Evolutionary conservation across 352 stramenopile species (phyloP).

Genomic region (Phytophthora foliorum): DNA sequence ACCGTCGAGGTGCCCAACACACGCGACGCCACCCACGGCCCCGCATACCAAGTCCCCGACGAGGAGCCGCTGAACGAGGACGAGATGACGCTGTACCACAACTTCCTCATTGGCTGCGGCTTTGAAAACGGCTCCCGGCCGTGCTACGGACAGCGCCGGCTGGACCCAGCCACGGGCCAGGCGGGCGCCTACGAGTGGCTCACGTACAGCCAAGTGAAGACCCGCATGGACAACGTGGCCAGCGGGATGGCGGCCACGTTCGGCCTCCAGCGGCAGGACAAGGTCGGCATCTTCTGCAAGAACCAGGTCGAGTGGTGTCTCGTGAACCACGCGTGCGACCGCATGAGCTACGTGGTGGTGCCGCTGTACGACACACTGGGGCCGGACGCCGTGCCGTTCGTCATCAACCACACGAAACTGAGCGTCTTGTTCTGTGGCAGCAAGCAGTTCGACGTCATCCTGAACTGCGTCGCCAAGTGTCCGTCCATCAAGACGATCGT

Average conservation of each 20-base stretch:
- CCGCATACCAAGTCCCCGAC: constrained; percentile 38
- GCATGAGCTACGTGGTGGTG: constrained; percentile 51
- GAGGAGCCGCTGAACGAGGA: constrained; percentile 26
- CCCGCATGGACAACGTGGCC: constrained; percentile 39
- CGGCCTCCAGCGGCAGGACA: constrained; percentile 46
- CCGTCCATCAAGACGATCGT: constrained; percentile 46
- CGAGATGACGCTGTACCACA: constrained; percentile 49
- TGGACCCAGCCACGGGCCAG: constrained; percentile 42
- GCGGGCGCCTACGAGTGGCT: constrained; percentile 58
- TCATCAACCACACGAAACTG: constrained; percentile 63
- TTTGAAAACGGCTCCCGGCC: constrained; percentile 31
- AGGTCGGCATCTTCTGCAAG: constrained; percentile 56
- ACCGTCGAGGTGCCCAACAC: constrained; percentile 44
- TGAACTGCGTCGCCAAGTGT: constrained; percentile 41
- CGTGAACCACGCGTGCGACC: constrained; percentile 46
- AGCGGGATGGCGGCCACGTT: constrained; percentile 38
- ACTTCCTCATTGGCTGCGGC: constrained; percentile 37
- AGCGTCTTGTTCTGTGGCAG: constrained; percentile 46
- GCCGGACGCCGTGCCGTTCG: constrained; percentile 50
- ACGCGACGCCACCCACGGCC: constrained; percentile 36
- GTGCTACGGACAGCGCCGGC: constrained; percentile 46
- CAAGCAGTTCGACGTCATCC: constrained; percentile 48
- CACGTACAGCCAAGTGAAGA: constrained; percentile 57
- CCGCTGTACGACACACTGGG: constrained; percentile 68
- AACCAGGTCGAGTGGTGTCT: constrained; percentile 59